Percentiles rank a stretch among this genome's conserved stretches.
Conservation (phyloP, 345 rosid genomes). For the Aethionema arabicum region DNA sequence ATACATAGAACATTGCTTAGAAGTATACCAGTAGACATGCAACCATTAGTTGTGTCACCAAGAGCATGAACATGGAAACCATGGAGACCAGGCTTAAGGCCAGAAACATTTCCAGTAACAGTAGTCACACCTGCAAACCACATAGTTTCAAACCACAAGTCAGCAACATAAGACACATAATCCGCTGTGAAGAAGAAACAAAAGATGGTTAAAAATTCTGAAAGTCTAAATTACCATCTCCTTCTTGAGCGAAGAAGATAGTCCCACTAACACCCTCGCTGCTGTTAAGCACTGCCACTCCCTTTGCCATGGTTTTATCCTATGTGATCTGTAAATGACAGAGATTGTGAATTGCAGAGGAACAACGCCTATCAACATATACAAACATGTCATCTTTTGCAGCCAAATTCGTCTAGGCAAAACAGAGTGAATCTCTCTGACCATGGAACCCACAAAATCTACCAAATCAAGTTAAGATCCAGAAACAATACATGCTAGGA, state of each 20-base stretch:
- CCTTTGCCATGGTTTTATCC: constrained; percentile 66
- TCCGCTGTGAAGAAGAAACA: neutral
- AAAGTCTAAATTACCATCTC: constrained; percentile 49
- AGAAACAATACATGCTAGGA: neutral
- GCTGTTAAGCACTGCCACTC: constrained; percentile 69
- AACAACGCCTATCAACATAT: constrained; percentile 4
- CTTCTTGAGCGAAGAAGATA: constrained; percentile 72
- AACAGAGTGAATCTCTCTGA: neutral
- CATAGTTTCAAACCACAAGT: neutral
- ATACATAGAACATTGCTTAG: neutral
- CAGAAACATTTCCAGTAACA: constrained; percentile 72
- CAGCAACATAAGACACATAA: constrained; percentile 1
- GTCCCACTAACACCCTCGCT: constrained; percentile 83
- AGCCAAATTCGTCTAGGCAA: neutral
- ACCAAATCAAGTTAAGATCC: neutral
- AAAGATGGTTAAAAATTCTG: neutral
- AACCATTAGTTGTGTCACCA: constrained; percentile 97
- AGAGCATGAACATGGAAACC: constrained; percentile 98
- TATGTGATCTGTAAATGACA: constrained; percentile 63
- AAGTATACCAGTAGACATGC: constrained; percentile 91
- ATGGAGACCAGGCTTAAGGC: constrained; percentile 91
- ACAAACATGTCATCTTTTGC: constrained; percentile 2
- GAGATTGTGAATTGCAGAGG: neutral
- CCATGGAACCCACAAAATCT: neutral
- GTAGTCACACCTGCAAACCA: constrained; percentile 61